phyloP scores from a whole-genome alignment of 192 early-diverging fungal genomes.

The Gaertneriomyces sp. region DNA sequence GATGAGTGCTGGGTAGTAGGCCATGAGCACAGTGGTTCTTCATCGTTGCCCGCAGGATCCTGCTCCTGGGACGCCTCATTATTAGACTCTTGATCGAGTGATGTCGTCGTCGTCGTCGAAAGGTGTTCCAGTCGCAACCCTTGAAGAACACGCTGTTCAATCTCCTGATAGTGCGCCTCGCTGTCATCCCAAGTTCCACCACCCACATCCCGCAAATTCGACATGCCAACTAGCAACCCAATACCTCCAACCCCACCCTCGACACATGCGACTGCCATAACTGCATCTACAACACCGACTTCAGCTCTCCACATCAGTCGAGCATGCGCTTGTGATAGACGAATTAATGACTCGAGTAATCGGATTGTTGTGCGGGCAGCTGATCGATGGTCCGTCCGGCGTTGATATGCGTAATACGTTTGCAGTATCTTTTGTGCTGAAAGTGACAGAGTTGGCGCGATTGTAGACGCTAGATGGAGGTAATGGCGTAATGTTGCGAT shows the following conservation, averaged over 20 bases:
- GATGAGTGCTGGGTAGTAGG: too few species aligned
- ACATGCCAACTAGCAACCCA: constrained; percentile 37
- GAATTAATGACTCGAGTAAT: constrained; percentile 47
- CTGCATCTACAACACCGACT: constrained; percentile 61
- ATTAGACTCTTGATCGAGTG: too few species aligned
- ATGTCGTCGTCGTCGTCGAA: constrained; percentile 30
- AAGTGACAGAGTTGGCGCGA: too few species aligned
- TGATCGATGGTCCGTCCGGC: constrained; percentile 59
- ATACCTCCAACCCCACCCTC: constrained; percentile 23
- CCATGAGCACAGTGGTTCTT: too few species aligned
- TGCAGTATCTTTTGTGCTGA: constrained; percentile 53
- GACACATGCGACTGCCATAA: constrained; percentile 53
- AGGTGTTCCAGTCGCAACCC: too few species aligned
- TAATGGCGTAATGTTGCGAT: too few species aligned
- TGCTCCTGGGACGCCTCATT: too few species aligned
- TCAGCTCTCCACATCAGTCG: constrained; percentile 8
- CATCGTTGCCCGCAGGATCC: too few species aligned
- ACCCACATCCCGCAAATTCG: constrained; percentile 31
- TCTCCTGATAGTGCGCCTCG: too few species aligned
- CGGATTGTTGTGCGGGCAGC: constrained; percentile 68
- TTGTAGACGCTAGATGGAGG: too few species aligned
- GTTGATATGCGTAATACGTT: constrained; percentile 68
- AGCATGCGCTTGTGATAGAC: constrained; percentile 45
- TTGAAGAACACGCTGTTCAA: too few species aligned
- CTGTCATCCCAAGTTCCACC: too few species aligned